Percentiles rank a stretch among this genome's conserved stretches.
These are phyloP conservation scores for Amanita molliuscula DNA, from an alignment of 768 basidiomycete species.

Conservation along the genomic window DNA sequence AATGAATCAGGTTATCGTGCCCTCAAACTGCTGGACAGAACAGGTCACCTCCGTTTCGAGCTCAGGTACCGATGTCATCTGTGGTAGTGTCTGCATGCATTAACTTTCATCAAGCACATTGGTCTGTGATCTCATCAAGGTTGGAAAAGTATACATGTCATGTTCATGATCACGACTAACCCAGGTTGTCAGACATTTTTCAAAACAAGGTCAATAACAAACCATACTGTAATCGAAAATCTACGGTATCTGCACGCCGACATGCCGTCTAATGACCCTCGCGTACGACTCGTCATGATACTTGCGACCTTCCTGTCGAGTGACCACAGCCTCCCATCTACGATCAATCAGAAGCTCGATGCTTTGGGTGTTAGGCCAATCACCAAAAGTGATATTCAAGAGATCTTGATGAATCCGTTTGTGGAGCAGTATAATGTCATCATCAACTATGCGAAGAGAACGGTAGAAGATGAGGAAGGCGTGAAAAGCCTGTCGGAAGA, in stretches of 20 bases:
- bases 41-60: conserved; percentile 58
- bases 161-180: conserved; percentile 2
- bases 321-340: conserved; percentile 21
- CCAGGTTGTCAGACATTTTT: conserved; percentile 45
- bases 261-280: conserved; percentile 50
- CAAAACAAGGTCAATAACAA: conserved; percentile 56
- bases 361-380: conserved; percentile 44
- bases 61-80: conserved; percentile 35
- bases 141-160: conserved; percentile 14
- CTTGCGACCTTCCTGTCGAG: conserved; percentile 48
- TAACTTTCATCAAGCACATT: conserved; percentile 27
- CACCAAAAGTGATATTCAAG: conserved; percentile 45
- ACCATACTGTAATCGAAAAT: conserved; percentile 32
- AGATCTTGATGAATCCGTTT: conserved; percentile 61
- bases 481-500: conserved; percentile 29
- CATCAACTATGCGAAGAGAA: conserved; percentile 36
- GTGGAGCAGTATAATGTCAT: conserved; percentile 46
- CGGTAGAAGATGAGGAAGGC: conserved; percentile 22
- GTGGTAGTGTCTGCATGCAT: conserved; percentile 5
- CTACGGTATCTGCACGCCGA: conserved; percentile 57
- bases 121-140: conserved; percentile 62
- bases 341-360: conserved; percentile 42
- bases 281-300: conserved; percentile 65
- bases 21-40: conserved; percentile 55
- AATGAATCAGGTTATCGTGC: conserved; percentile 65